Evolutionary conservation across 2,329 filamentous ascomycete species (phyloP), one percentile per base, ranked within the genome.

Genomic region (Penicillium palitans): DNA sequence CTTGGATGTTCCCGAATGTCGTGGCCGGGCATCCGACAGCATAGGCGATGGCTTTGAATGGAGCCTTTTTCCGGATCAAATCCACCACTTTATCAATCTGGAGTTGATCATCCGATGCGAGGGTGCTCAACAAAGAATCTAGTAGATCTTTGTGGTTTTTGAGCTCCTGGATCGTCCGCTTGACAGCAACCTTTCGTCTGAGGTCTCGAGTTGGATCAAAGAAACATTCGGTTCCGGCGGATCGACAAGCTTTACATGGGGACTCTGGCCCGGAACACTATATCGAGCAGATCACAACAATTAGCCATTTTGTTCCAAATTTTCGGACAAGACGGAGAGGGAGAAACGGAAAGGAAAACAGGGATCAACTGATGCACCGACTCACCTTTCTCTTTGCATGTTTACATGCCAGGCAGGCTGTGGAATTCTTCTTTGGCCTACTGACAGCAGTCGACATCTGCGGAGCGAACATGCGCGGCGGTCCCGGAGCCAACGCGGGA

Each of bases 171-270:
- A 73, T 63, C 13, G 70, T 73, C 24, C 72, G 70, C 60, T 74
- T 75, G 17, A 70, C 68, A 37, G 69, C 70, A 19, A 74, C 69
- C 61, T 76, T 76, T 25, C 74, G 73, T 42, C 75, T 65, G 4
- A 74, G 61, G 52, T 77, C 75, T 39, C 69, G 68, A 17, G 62
- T 69, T 48, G 71, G 68, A 58, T 76, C 72, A 63, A 77, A 77
- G 7, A 67, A 61, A 47, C 75, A 77, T 41, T 69, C 62, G 19
- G 64, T 66, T 31, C 69, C 63, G 25, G 63, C 61, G 39, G 61
- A 66, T 48, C 64, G 59, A 56, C 75, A 77, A 41, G 74, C 70
- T 51, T 70, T 71, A 60, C 75, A 77, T 13, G 74, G 74, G 25
- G 66, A 58, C 10, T 70, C 67, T 42, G 66, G 64, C 59, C 74